Conservation (phyloP, 1,284 basidiomycete genomes). For the Ganoderma resinaceum region DNA sequence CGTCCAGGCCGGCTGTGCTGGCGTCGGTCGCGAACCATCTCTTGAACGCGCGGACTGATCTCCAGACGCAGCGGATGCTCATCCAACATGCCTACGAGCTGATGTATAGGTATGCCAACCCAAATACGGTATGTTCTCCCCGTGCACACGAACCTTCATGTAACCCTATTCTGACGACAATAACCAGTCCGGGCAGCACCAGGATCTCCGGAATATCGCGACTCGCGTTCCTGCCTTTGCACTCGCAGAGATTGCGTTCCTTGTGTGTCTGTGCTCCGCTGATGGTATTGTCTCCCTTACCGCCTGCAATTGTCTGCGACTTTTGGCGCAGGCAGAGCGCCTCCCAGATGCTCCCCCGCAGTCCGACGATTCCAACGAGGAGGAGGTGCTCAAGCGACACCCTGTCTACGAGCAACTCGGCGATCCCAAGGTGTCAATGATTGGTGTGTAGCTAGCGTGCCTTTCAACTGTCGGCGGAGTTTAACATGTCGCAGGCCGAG, state of each 20-base stretch:
- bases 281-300: slow-evolving; percentile 69
- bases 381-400: slow-evolving; percentile 70
- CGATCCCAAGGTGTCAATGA: slow-evolving; percentile 70
- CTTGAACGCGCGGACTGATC: slow-evolving; percentile 61
- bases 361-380: slow-evolving; percentile 54
- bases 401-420: slow-evolving; percentile 81
- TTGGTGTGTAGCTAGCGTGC: slow-evolving; percentile 55
- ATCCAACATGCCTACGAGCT: slow-evolving; percentile 65
- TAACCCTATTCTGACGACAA: not conserved
- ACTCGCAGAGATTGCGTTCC: slow-evolving; percentile 73
- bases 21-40: slow-evolving; percentile 64
- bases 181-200: not conserved
- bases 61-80: slow-evolving; percentile 71
- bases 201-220: slow-evolving; percentile 27
- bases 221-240: slow-evolving; percentile 63
- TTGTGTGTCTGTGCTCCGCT: slow-evolving; percentile 72
- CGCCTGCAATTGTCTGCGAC: slow-evolving; percentile 71
- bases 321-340: slow-evolving; percentile 70
- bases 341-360: slow-evolving; percentile 61
- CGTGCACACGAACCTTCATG: not conserved
- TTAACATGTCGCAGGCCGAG: slow-evolving; percentile 52
- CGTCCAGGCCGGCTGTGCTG: slow-evolving; percentile 59
- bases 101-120: slow-evolving; percentile 60
- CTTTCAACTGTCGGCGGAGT: not conserved
- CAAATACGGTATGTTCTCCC: slow-evolving; percentile 50